phyloP scores from a whole-genome alignment of 2,329 filamentous ascomycete species.

The Mycosphaerelloides madeirae region DNA sequence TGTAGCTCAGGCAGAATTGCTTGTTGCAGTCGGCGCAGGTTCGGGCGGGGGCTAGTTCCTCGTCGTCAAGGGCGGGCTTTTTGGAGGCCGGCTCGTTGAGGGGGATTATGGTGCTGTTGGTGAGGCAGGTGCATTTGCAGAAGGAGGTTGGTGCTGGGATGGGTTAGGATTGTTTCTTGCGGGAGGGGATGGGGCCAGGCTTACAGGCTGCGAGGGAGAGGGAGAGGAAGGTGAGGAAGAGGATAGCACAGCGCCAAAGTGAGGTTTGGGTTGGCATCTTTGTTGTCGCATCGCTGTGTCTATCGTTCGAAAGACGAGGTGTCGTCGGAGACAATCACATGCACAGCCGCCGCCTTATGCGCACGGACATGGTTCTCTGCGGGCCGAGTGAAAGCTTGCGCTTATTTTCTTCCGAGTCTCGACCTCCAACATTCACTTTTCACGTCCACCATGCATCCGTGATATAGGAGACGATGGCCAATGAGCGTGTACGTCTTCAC shows the following conservation, averaged over 20 bases:
- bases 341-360: background rate
- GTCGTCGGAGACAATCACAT: background rate
- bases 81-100: slow-evolving; percentile 45
- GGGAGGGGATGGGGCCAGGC: slow-evolving; percentile 11
- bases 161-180: slow-evolving; percentile 7
- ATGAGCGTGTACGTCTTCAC: slow-evolving; percentile 60
- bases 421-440: background rate
- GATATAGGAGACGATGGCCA: background rate
- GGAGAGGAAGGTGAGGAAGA: slow-evolving; percentile 34
- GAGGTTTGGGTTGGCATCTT: slow-evolving; percentile 4
- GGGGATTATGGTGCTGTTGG: slow-evolving; percentile 63
- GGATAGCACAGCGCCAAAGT: slow-evolving; percentile 22
- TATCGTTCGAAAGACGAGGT: background rate
- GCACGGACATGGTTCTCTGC: background rate
- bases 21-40: slow-evolving; percentile 65
- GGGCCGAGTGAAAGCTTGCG: background rate
- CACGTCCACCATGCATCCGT: background rate
- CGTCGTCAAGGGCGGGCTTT: slow-evolving; percentile 7
- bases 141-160: slow-evolving; percentile 54
- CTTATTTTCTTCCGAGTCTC: slow-evolving; percentile 2
- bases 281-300: slow-evolving; percentile 3
- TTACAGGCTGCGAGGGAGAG: slow-evolving; percentile 42
- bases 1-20: slow-evolving; percentile 61
- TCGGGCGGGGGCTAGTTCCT: slow-evolving; percentile 24
- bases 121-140: slow-evolving; percentile 68